phyloP scores from a whole-genome alignment of 2,329 filamentous ascomycete genomes.

The Cladosporium cucumerinum region DNA sequence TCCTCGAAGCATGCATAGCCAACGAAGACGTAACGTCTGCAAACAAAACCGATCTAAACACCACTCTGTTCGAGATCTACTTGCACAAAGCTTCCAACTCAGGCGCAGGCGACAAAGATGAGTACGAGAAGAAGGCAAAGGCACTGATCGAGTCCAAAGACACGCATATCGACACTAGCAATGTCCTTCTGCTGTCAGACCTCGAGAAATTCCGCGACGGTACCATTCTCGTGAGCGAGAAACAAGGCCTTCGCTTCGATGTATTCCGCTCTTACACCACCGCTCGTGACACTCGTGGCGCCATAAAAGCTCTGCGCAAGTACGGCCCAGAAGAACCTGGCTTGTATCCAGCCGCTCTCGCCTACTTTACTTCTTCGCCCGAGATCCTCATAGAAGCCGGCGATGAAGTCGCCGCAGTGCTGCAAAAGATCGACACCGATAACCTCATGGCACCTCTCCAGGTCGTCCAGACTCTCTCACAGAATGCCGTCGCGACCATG shows the following conservation, averaged over 20 bases:
- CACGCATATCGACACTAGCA: constrained; percentile 87
- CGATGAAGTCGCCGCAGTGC: constrained; percentile 72
- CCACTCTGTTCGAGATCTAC: constrained; percentile 97
- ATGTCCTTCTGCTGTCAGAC: constrained; percentile 87
- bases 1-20: constrained; percentile 81
- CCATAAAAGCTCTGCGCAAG: constrained; percentile 83
- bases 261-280: constrained; percentile 96
- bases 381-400: constrained; percentile 81
- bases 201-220: constrained; percentile 86
- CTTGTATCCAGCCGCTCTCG: constrained; percentile 84
- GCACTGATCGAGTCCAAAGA: constrained; percentile 77
- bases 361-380: constrained; percentile 87
- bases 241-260: constrained; percentile 85
- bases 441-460: constrained; percentile 93
- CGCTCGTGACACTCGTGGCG: constrained; percentile 84
- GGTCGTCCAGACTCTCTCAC: constrained; percentile 85
- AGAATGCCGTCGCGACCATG: constrained; percentile 86
- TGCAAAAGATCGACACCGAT: constrained; percentile 84
- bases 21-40: constrained; percentile 67
- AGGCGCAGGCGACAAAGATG: constrained; percentile 65
- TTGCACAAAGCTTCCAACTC: constrained; percentile 79
- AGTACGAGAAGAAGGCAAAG: constrained; percentile 90
- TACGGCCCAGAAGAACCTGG: constrained; percentile 90
- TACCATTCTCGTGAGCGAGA: constrained; percentile 87
- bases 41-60: constrained; percentile 83